These are phyloP conservation scores for Sicyos baderoa DNA, from an alignment of 306 rosid genomes.

Conservation along the genomic window DNA sequence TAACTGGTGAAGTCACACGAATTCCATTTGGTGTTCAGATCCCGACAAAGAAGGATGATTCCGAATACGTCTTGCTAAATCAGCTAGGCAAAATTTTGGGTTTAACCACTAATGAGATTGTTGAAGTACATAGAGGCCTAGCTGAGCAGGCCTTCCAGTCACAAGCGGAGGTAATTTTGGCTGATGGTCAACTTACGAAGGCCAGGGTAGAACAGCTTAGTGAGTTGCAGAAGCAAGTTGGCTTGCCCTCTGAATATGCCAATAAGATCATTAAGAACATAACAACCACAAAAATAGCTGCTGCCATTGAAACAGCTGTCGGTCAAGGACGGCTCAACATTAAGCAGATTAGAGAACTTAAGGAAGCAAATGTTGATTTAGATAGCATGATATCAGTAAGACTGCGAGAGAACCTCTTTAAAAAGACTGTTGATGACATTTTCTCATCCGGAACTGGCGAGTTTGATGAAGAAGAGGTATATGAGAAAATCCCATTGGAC, in stretches of 20 bases:
- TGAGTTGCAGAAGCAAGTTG: slow-evolving; percentile 75
- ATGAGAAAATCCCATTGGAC: slow-evolving; percentile 72
- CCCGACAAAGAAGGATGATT: slow-evolving; percentile 74
- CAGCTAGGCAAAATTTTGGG: slow-evolving; percentile 89
- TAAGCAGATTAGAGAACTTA: slow-evolving; percentile 91
- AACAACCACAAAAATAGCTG: slow-evolving; percentile 88
- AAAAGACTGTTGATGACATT: slow-evolving; percentile 79
- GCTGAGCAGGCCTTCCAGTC: slow-evolving; percentile 95
- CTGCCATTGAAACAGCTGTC: slow-evolving; percentile 88
- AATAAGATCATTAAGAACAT: slow-evolving; percentile 86
- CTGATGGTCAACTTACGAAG: slow-evolving; percentile 90
- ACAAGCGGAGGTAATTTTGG: slow-evolving; percentile 89
- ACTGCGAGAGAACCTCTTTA: slow-evolving; percentile 78
- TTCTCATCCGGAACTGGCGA: slow-evolving; percentile 98
- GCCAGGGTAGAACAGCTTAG: slow-evolving; percentile 79
- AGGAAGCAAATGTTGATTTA: slow-evolving; percentile 69
- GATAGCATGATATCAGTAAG: slow-evolving; percentile 83
- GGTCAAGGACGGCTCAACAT: slow-evolving; percentile 80
- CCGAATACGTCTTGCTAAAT: slow-evolving; percentile 64
- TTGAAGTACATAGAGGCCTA: slow-evolving; percentile 76
- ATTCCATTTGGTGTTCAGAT: slow-evolving; percentile 76
- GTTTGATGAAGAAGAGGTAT: slow-evolving; percentile 88
- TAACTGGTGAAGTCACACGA: slow-evolving; percentile 76
- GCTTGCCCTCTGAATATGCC: slow-evolving; percentile 79
- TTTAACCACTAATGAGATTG: slow-evolving; percentile 57